phyloP scores from a whole-genome alignment of 345 rosid genomes.

The Arabis hirsuta region DNA sequence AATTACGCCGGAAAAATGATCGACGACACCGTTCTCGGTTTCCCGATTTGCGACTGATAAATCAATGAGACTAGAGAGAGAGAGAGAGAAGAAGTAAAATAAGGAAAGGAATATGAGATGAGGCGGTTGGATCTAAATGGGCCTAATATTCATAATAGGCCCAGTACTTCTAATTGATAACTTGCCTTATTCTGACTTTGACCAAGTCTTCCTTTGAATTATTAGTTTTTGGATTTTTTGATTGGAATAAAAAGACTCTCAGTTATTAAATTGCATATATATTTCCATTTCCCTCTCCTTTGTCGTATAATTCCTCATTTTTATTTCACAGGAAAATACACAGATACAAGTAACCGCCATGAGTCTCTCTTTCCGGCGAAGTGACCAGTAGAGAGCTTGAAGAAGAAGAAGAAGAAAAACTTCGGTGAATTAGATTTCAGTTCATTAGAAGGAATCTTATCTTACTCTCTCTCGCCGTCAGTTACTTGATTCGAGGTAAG shows the following conservation, averaged over 20 bases:
- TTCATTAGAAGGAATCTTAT: background rate
- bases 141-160: constrained; percentile 7
- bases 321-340: background rate
- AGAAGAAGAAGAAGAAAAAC: constrained; percentile 1
- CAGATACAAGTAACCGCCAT: constrained; percentile 22
- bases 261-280: constrained; percentile 12
- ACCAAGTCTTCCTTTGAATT: constrained; percentile 26
- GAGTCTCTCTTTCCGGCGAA: background rate
- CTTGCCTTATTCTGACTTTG: constrained; percentile 28
- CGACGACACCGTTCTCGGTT: background rate
- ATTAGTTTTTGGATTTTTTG: too few relatives aligned
- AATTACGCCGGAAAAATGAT: constrained; percentile 1
- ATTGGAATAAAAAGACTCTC: background rate
- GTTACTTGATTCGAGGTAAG: constrained; percentile 20
- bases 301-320: background rate
- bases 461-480: constrained; percentile 8
- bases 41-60: background rate
- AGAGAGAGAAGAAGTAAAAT: too few relatives aligned
- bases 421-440: background rate
- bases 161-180: background rate
- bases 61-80: background rate
- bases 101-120: background rate
- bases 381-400: constrained; percentile 3
- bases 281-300: constrained; percentile 28
- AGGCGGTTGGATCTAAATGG: background rate